phyloP scores from a whole-genome alignment of 139 green algal species.

The Picochlorum sp. region DNA sequence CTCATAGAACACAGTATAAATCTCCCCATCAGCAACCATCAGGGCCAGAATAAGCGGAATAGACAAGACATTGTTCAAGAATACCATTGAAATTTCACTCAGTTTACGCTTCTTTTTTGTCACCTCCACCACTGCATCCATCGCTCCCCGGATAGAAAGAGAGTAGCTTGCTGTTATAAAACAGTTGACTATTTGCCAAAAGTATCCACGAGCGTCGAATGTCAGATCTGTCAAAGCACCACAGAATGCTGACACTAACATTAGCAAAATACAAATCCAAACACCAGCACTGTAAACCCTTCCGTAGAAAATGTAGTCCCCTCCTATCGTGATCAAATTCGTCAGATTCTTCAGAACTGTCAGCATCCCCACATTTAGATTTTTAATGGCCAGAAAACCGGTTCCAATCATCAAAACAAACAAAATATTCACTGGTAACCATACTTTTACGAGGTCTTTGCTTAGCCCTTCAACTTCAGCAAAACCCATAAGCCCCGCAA shows the following conservation, averaged over 20 bases:
- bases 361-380: slow-evolving; percentile 58
- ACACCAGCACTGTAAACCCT: slow-evolving; percentile 46
- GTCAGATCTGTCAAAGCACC: slow-evolving; percentile 68
- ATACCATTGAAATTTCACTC: slow-evolving; percentile 58
- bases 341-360: slow-evolving; percentile 88
- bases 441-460: slow-evolving; percentile 25
- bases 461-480: slow-evolving; percentile 52
- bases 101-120: slow-evolving; percentile 29
- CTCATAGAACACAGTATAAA: slow-evolving; percentile 21
- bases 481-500: slow-evolving; percentile 31
- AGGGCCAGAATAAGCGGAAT: slow-evolving; percentile 35
- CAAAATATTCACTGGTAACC: slow-evolving; percentile 85
- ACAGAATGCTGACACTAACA: slow-evolving; percentile 62
- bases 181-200: slow-evolving; percentile 84
- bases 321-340: slow-evolving; percentile 74
- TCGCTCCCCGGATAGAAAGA: slow-evolving; percentile 30
- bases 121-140: slow-evolving; percentile 53
- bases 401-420: slow-evolving; percentile 85
- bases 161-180: slow-evolving; percentile 41
- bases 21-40: slow-evolving; percentile 39
- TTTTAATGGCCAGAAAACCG: slow-evolving; percentile 64
- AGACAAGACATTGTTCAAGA: slow-evolving; percentile 86
- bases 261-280: slow-evolving; percentile 66
- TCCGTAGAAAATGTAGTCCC: slow-evolving; percentile 67
- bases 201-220: slow-evolving; percentile 71